Evolutionary conservation across 2,329 filamentous ascomycete genomes (phyloP).

Genomic region (Penicillium sp.): DNA sequence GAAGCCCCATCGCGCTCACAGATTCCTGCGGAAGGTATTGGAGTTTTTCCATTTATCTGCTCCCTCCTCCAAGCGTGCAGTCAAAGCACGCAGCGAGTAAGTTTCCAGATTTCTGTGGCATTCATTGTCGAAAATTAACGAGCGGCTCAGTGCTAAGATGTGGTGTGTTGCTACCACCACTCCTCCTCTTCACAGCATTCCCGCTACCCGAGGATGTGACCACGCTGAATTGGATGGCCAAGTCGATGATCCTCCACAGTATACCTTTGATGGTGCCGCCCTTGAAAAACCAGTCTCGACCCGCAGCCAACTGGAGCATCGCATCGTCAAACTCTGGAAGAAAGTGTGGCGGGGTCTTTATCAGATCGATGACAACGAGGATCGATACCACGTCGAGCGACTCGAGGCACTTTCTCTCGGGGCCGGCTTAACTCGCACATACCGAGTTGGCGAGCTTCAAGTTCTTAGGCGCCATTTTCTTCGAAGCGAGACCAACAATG

Average conservation of each 20-base stretch:
- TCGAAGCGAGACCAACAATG: slow-evolving; percentile 5
- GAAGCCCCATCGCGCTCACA: slow-evolving; percentile 1
- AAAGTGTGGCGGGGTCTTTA: slow-evolving; percentile 24
- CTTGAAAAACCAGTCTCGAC: neutral
- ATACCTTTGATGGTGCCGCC: neutral
- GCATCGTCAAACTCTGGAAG: slow-evolving; percentile 21
- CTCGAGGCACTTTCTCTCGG: slow-evolving; percentile 20
- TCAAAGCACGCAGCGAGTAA: neutral
- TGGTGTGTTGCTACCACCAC: neutral
- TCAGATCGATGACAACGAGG: slow-evolving; percentile 16
- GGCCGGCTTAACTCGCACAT: slow-evolving; percentile 14
- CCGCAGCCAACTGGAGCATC: slow-evolving; percentile 14
- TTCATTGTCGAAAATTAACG: neutral
- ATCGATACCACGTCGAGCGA: slow-evolving; percentile 14
- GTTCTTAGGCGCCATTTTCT: slow-evolving; percentile 13
- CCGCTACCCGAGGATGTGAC: neutral
- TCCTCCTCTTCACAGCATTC: neutral
- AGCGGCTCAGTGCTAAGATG: neutral
- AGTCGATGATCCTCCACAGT: neutral
- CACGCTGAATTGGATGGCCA: neutral
- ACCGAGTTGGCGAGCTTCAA: slow-evolving; percentile 7
- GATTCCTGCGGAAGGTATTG: slow-evolving; percentile 8
- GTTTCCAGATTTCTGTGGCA: neutral
- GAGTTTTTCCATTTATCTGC: slow-evolving; percentile 8
- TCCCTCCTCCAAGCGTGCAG: neutral